Evolutionary conservation across 23 red algal genomes (phyloP), one percentile per base, ranked within the genome.

Genomic region (Gracilaria domingensis): DNA sequence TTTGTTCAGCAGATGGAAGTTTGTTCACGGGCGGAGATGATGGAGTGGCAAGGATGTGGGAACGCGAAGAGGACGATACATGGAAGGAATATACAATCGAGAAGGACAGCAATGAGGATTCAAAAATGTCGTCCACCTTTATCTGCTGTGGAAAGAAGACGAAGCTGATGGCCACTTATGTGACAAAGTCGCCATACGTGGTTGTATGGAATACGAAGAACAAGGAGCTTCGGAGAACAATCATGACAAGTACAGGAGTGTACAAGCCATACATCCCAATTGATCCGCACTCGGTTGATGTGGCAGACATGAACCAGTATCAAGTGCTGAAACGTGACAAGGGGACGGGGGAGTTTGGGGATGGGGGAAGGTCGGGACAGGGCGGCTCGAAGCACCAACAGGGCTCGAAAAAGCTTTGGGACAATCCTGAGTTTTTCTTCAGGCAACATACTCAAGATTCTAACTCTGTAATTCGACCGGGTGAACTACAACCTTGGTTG

Each of bases 181-280:
- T 90, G 28, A 90, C 87, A 24, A 90, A 90, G 57, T 90, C 87
- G 8, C 87, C 87, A 33, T 90, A 90, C 54, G 87, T 90, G 53
- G 74, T 74, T 49, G 87, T 90, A 23, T 88, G 84, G 84, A 69
- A 88, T 48, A 88, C 71, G 5, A 36, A 17, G 18, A 38, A 78
- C 33, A 75, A 59, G 44, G 71, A 88, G 20, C 50, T 75, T 55
- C 42, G 70, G 17, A 42, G 66, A 23, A 59, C 74, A 48, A 76
- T 88, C 66, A 72, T 72, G 64, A 75, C 54, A 37, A 25, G 81
- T 20, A 55, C 81, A 17, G 66, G 70, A 39, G 45, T 78, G 26
- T 88, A 88, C 56, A 33, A 47, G 30, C 35, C 84, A n/a, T 78
- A 88, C 71, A 73, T 75, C 66, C 37, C 66, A 16, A 16, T 88